phyloP scores from a whole-genome alignment of 2,329 filamentous ascomycete genomes.

The Xylariaceae sp. region DNA sequence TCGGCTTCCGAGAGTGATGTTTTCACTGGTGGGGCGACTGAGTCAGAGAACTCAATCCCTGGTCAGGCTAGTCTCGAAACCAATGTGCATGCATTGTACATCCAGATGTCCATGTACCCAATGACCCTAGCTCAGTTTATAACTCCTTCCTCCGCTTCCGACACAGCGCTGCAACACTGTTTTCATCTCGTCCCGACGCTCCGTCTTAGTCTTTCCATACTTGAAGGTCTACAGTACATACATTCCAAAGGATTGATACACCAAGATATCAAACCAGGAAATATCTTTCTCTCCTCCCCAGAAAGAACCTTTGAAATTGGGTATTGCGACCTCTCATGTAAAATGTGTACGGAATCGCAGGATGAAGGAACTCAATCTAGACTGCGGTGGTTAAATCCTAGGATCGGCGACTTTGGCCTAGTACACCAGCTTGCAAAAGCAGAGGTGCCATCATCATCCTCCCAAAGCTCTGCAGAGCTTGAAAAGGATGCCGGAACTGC shows the following conservation, averaged over 20 bases:
- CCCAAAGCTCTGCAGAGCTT: background rate
- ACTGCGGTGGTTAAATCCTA: constrained; percentile 56
- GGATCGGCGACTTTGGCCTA: constrained; percentile 72
- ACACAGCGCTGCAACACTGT: constrained; percentile 52
- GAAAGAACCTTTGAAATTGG: constrained; percentile 39
- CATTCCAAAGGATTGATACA: constrained; percentile 67
- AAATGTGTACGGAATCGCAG: constrained; percentile 22
- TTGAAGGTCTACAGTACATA: constrained; percentile 67
- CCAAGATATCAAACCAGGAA: constrained; percentile 70
- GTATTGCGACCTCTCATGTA: constrained; percentile 38
- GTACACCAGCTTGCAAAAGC: constrained; percentile 57
- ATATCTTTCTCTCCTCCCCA: constrained; percentile 65
- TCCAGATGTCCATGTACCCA: constrained; percentile 73
- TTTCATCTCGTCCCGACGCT: constrained; percentile 66
- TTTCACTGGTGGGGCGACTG: constrained; percentile 38
- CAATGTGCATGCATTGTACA: constrained; percentile 59
- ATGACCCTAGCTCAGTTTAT: constrained; percentile 62
- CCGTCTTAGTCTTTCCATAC: constrained; percentile 60
- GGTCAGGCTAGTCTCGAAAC: constrained; percentile 33
- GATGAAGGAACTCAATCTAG: background rate
- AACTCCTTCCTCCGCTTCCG: constrained; percentile 37
- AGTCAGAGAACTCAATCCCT: constrained; percentile 42
- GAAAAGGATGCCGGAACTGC: constrained; percentile 63
- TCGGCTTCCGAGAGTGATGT: constrained; percentile 33
- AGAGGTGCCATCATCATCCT: constrained; percentile 34